These are phyloP conservation scores for Russula emetica DNA, from an alignment of 768 basidiomycete species.

Conservation along the genomic window DNA sequence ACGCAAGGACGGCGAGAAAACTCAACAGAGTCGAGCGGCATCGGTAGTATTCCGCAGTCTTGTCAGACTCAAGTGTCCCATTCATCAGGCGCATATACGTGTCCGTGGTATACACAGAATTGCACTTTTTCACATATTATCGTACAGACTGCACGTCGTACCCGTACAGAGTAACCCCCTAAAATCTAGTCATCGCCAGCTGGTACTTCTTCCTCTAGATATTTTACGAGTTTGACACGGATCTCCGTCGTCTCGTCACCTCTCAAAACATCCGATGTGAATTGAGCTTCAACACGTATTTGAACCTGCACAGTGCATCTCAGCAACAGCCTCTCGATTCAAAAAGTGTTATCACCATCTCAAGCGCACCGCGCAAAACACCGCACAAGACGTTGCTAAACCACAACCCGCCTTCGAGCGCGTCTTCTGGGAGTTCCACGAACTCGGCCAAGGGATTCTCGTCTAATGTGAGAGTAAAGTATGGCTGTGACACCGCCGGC, in stretches of 20 bases:
- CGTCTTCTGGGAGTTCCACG: conserved; percentile 93
- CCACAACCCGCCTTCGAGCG: conserved; percentile 88
- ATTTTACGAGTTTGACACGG: conserved; percentile 82
- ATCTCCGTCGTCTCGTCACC: conserved; percentile 96
- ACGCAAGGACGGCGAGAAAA: conserved; percentile 85
- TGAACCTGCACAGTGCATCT: conserved; percentile 62
- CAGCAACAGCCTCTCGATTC: conserved; percentile 11
- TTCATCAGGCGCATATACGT: not conserved
- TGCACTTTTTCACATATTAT: conserved; percentile 10
- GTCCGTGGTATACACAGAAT: not conserved
- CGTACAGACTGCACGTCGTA: not conserved
- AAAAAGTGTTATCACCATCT: conserved; percentile 66
- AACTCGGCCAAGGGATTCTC: conserved; percentile 98
- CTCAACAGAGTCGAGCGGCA: conserved; percentile 80
- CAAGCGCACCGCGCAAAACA: conserved; percentile 85
- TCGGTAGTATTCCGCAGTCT: conserved; percentile 29
- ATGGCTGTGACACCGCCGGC: conserved; percentile 41
- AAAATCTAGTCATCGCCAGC: conserved; percentile 75
- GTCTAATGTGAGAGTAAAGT: conserved; percentile 82
- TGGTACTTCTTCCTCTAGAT: conserved; percentile 94
- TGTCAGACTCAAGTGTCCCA: not conserved
- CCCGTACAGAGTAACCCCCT: not conserved
- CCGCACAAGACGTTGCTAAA: conserved; percentile 96
- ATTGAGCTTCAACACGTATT: conserved; percentile 88
- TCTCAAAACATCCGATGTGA: conserved; percentile 83